A percentile compares a stretch with the other conserved stretches of the same genome.
Conservation (phyloP, 768 basidiomycete genomes). For the Suillus weaverae region DNA sequence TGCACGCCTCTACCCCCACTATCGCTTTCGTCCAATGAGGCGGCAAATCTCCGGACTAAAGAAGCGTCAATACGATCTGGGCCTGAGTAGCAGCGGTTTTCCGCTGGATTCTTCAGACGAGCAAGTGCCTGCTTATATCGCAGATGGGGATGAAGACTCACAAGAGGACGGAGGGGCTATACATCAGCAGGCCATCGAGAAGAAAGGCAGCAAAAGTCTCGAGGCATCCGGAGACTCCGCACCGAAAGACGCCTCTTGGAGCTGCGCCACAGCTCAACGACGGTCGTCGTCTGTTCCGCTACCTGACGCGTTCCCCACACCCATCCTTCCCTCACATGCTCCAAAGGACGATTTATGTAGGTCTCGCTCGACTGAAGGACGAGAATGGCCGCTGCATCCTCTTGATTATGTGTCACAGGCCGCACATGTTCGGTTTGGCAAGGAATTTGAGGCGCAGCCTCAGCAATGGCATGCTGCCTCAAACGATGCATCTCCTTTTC, state of each 20-base stretch:
- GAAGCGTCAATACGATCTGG: constrained; percentile 18
- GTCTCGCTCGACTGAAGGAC: background rate
- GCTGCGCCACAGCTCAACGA: background rate
- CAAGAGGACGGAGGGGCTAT: background rate
- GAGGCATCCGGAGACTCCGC: background rate
- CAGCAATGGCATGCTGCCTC: constrained; percentile 4
- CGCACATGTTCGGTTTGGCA: constrained; percentile 5
- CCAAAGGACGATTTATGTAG: background rate
- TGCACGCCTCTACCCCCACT: constrained; percentile 55
- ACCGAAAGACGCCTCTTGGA: background rate
- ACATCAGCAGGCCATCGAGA: background rate
- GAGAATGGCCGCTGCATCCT: background rate
- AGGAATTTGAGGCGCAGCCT: background rate
- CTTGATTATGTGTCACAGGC: constrained; percentile 12
- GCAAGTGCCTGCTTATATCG: background rate
- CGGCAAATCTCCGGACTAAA: constrained; percentile 26
- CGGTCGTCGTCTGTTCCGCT: constrained; percentile 14
- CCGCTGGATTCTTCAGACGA: constrained; percentile 2
- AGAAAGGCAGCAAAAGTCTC: background rate
- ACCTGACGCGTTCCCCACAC: background rate
- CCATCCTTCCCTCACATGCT: background rate
- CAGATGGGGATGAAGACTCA: background rate
- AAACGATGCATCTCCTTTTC: background rate
- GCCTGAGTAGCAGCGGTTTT: constrained; percentile 14
- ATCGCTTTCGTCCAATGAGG: constrained; percentile 61